phyloP scores from a whole-genome alignment of 495 filamentous ascomycete species.

The Neurospora africana region DNA sequence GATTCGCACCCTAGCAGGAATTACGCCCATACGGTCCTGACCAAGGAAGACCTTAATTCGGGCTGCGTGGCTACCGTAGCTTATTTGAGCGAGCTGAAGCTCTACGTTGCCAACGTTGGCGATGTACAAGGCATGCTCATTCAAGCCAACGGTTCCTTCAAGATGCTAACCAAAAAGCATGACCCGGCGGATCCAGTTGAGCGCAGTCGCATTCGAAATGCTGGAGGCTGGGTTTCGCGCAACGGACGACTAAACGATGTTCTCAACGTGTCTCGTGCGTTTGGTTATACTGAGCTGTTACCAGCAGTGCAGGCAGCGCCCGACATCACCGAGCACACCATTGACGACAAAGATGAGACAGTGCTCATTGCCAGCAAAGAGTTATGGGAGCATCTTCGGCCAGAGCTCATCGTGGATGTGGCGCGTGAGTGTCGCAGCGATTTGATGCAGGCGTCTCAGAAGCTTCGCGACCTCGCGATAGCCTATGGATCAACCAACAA shows the following conservation, averaged over 20 bases:
- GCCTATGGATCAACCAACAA: slow-evolving; percentile 87
- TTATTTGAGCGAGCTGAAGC: slow-evolving; percentile 77
- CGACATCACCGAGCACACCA: slow-evolving; percentile 62
- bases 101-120: slow-evolving; percentile 91
- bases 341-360: slow-evolving; percentile 88
- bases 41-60: slow-evolving; percentile 75
- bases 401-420: slow-evolving; percentile 84
- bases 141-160: slow-evolving; percentile 69
- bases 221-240: slow-evolving; percentile 89
- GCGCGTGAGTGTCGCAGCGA: slow-evolving; percentile 71
- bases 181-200: slow-evolving; percentile 79
- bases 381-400: slow-evolving; percentile 86
- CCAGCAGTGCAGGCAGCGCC: slow-evolving; percentile 89
- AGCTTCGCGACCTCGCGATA: slow-evolving; percentile 88
- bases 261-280: slow-evolving; percentile 84
- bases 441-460: slow-evolving; percentile 93
- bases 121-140: slow-evolving; percentile 93
- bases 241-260: slow-evolving; percentile 88
- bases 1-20: slow-evolving; percentile 42
- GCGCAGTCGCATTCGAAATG: slow-evolving; percentile 81
- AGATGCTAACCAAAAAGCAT: slow-evolving; percentile 78
- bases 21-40: slow-evolving; percentile 44
- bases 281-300: slow-evolving; percentile 88
- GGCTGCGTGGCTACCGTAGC: slow-evolving; percentile 88
- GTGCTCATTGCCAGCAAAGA: slow-evolving; percentile 85